Percentiles rank a stretch among this genome's conserved stretches.
These are phyloP conservation scores for Cordia subcordata DNA, from an alignment of 257 asterid species.

Conservation along the genomic window DNA sequence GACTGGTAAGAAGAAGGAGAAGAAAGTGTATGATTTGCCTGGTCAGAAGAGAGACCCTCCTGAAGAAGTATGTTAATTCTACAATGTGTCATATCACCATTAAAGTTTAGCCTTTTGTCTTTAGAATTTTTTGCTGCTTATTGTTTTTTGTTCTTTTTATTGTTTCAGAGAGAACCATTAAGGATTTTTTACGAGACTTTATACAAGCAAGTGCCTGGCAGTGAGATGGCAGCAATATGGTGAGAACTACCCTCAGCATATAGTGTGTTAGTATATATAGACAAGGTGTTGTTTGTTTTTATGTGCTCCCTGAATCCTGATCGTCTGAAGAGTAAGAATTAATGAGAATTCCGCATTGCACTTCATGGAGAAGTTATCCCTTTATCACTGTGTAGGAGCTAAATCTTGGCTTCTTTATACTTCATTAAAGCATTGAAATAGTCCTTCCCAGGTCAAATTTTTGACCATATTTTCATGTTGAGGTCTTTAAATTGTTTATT, in stretches of 20 bases:
- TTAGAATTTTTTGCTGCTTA: not conserved
- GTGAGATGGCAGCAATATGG: constrained; percentile 95
- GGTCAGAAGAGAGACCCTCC: constrained; percentile 90
- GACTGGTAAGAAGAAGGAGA: constrained; percentile 26
- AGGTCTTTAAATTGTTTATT: too few species aligned
- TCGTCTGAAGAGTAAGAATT: not conserved
- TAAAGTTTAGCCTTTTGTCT: not conserved
- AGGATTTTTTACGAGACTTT: constrained; percentile 78
- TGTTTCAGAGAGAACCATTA: constrained; percentile 73
- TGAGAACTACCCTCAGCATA: constrained; percentile 13
- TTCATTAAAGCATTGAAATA: too few species aligned
- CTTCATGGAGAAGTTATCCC: too few species aligned
- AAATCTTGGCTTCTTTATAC: too few species aligned
- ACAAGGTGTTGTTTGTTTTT: not conserved
- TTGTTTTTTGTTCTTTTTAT: not conserved
- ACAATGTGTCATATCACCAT: not conserved
- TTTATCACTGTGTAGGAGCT: too few species aligned
- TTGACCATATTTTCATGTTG: too few species aligned
- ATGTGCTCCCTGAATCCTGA: too few species aligned
- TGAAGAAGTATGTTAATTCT: constrained; percentile 45
- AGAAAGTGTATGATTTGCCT: constrained; percentile 68
- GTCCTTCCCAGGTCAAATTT: too few species aligned
- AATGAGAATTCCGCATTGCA: too few species aligned
- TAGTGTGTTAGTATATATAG: not conserved
- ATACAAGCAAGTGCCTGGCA: constrained; percentile 63